These are phyloP conservation scores for Cystobasidium tubakii DNA, from an alignment of 768 basidiomycete genomes.

Conservation along the genomic window DNA sequence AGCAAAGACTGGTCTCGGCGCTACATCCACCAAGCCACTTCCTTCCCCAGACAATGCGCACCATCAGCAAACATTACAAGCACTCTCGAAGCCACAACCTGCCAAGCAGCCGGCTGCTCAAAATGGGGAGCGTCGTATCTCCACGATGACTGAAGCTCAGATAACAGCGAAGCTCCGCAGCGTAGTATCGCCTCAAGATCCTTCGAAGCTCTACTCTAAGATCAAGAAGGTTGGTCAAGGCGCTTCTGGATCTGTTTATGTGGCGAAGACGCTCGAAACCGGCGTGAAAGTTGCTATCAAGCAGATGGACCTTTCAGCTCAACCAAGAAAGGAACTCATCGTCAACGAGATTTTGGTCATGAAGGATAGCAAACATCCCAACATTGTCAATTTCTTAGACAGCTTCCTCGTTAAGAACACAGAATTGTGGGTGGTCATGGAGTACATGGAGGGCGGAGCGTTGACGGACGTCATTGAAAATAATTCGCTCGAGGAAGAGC, in stretches of 20 bases:
- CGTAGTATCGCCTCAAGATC: constrained; percentile 81
- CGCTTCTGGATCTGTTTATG: constrained; percentile 95
- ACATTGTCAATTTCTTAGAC: constrained; percentile 99
- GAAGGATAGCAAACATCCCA: constrained; percentile 82
- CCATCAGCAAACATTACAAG: constrained; percentile 48
- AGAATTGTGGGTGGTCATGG: constrained; percentile 99
- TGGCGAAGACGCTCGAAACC: constrained; percentile 83
- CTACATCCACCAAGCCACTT: constrained; percentile 9
- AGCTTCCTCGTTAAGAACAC: constrained; percentile 96
- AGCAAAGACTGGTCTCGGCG: not conserved
- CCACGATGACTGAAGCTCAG: constrained; percentile 93
- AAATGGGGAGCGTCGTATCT: constrained; percentile 70
- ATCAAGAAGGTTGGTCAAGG: constrained; percentile 99
- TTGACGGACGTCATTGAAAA: constrained; percentile 92
- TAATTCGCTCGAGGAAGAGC: constrained; percentile 84
- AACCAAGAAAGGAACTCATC: constrained; percentile 89
- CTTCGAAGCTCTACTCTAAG: constrained; percentile 83
- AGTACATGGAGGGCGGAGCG: constrained; percentile 85
- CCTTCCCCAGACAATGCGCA: constrained; percentile 12
- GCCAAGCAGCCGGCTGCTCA: constrained; percentile 34
- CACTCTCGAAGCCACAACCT: constrained; percentile 56
- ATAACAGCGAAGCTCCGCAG: constrained; percentile 94
- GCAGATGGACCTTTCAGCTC: constrained; percentile 87
- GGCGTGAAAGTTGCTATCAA: constrained; percentile 92
- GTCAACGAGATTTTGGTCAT: constrained; percentile 99